Evolutionary conservation across 1,284 basidiomycete genomes (phyloP).

Genomic region (Athelia sp.): DNA sequence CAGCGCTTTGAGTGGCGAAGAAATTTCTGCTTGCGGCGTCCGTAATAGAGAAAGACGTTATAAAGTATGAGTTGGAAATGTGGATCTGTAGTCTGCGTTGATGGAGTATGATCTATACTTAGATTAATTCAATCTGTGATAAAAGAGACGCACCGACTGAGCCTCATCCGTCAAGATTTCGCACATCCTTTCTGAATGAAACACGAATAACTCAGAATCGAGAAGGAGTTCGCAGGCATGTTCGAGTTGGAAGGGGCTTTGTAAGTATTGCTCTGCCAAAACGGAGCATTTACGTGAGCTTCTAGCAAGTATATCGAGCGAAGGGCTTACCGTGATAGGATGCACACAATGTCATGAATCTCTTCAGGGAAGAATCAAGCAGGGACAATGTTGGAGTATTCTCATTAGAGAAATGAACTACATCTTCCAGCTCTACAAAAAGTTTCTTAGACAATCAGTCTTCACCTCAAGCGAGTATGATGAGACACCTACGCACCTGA

Average conservation of each 20-base stretch:
- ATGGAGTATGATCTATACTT: constrained; percentile 5
- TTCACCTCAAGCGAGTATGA: constrained; percentile 2
- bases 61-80: constrained; percentile 82
- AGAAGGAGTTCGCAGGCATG: constrained; percentile 74
- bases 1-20: constrained; percentile 79
- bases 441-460: neutral
- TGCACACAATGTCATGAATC: constrained; percentile 75
- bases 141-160: constrained; percentile 47
- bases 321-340: constrained; percentile 73
- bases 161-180: constrained; percentile 71
- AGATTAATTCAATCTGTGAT: neutral
- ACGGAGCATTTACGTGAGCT: neutral
- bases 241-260: constrained; percentile 74
- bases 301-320: no score
- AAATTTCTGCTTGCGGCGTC: constrained; percentile 63
- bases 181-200: constrained; percentile 87
- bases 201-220: constrained; percentile 79
- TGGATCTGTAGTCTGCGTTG: constrained; percentile 86
- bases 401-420: constrained; percentile 62
- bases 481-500: constrained; percentile 50
- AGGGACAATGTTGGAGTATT: constrained; percentile 58
- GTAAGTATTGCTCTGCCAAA: constrained; percentile 75
- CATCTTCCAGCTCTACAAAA: constrained; percentile 75
- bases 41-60: constrained; percentile 73
- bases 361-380: constrained; percentile 73